Evolutionary conservation across 441 rosid species (phyloP).

Genomic region (Geranium incanum): DNA sequence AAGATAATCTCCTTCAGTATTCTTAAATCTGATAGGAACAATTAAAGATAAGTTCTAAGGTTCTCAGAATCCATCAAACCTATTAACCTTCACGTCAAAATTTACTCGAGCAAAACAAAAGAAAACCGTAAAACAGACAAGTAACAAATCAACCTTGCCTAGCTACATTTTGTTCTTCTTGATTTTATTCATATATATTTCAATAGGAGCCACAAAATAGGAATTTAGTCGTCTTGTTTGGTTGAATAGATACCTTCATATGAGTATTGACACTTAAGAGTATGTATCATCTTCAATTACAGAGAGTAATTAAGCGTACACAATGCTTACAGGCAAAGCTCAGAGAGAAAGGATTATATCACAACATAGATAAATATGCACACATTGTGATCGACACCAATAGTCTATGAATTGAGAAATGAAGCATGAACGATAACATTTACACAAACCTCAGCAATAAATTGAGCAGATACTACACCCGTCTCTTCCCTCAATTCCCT

Average conservation of each 20-base stretch:
- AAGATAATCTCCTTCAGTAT: background rate
- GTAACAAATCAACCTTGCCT: too few species aligned
- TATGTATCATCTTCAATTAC: background rate
- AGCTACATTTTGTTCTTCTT: background rate
- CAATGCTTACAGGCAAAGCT: background rate
- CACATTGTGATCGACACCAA: background rate
- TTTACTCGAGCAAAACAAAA: background rate
- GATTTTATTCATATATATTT: background rate
- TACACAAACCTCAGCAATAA: slow-evolving; percentile 59
- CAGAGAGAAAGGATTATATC: background rate
- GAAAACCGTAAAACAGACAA: background rate
- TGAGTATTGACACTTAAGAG: background rate
- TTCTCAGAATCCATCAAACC: background rate
- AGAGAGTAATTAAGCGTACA: background rate
- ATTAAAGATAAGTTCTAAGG: background rate
- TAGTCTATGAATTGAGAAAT: slow-evolving; percentile 9
- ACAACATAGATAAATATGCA: background rate
- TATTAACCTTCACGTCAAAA: background rate
- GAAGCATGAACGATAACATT: slow-evolving; percentile 6
- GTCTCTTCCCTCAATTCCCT: slow-evolving; percentile 86
- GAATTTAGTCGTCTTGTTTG: background rate
- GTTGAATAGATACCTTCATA: background rate
- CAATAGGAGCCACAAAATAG: background rate
- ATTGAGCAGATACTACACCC: slow-evolving; percentile 73
- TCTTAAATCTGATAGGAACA: background rate